phyloP scores from a whole-genome alignment of 176 grass and related monocot genomes.

The Triticum timopheevii region DNA sequence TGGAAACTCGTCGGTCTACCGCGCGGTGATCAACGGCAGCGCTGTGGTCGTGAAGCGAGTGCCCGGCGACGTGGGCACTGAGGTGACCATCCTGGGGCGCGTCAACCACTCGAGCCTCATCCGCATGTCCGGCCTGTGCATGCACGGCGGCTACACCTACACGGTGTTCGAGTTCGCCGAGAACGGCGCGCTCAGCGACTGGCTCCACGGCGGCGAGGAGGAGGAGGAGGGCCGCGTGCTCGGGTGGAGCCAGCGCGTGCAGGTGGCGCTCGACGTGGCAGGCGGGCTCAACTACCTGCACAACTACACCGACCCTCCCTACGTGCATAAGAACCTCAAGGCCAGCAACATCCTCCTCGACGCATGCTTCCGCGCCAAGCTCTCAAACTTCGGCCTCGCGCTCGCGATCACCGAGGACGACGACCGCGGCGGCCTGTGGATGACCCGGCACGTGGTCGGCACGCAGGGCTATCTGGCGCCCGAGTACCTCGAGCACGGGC shows the following conservation, averaged over 20 bases:
- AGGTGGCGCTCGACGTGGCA: conserved; percentile 58
- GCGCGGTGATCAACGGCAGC: too few relatives aligned
- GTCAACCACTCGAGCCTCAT: too few relatives aligned
- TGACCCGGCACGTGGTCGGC: conserved; percentile 69
- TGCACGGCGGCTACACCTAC: conserved; percentile 61
- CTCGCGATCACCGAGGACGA: conserved; percentile 27
- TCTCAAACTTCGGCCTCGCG: conserved; percentile 47
- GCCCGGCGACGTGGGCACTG: too few relatives aligned
- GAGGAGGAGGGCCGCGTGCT: background rate
- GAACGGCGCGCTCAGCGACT: conserved; percentile 50
- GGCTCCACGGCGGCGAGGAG: conserved; percentile 21
- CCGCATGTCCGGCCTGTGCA: conserved; percentile 53
- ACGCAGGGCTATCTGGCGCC: conserved; percentile 59
- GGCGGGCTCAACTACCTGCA: conserved; percentile 76
- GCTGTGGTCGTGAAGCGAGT: too few relatives aligned
- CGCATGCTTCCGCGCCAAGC: conserved; percentile 58
- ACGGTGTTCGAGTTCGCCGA: conserved; percentile 65
- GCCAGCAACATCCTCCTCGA: conserved; percentile 57
- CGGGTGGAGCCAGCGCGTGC: conserved; percentile 62
- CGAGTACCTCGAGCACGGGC: conserved; percentile 78
- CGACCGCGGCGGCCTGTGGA: background rate
- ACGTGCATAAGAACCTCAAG: conserved; percentile 80
- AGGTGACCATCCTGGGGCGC: too few relatives aligned
- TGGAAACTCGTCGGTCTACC: too few relatives aligned
- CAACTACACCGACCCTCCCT: conserved; percentile 47